Percentiles rank a stretch among this genome's conserved stretches.
Evolutionary conservation across 768 basidiomycete genomes (phyloP).

Genomic region (Kwoniella newhampshirensis): DNA sequence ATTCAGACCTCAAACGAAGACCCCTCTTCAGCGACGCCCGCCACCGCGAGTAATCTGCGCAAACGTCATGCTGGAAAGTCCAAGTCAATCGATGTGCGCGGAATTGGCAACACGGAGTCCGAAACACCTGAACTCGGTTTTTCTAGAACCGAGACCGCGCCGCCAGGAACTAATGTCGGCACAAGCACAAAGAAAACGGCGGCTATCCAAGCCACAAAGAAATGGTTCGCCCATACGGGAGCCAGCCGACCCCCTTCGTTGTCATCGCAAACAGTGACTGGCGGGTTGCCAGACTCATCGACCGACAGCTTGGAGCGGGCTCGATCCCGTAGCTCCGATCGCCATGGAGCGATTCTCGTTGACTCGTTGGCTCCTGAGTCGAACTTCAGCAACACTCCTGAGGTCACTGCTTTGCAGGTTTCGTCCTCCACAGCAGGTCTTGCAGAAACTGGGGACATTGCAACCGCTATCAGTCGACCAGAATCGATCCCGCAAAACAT

Average conservation of each 20-base stretch:
- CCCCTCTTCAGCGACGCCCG: conserved; percentile 28
- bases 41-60: conserved; percentile 17
- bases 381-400: conserved; percentile 11
- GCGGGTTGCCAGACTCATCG: not conserved
- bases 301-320: not conserved
- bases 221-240: conserved; percentile 33
- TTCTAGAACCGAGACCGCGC: conserved; percentile 29
- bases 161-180: conserved; percentile 9
- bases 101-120: not conserved
- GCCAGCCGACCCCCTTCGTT: conserved; percentile 9
- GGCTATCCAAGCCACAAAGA: conserved; percentile 26
- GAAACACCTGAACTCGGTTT: conserved; percentile 6
- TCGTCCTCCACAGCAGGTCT: conserved; percentile 7
- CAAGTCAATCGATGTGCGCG: conserved; percentile 14
- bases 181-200: conserved; percentile 6
- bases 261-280: conserved; percentile 6
- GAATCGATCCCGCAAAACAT: no score
- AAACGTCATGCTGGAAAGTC: conserved; percentile 28
- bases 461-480: not conserved
- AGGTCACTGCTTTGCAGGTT: conserved; percentile 9
- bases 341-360: not conserved
- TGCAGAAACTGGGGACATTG: not conserved
- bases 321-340: conserved; percentile 1
- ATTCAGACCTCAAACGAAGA: conserved; percentile 28
- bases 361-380: not conserved